Evolutionary conservation across 1,284 basidiomycete species (phyloP).

Genomic region (Cerioporus squamosus): DNA sequence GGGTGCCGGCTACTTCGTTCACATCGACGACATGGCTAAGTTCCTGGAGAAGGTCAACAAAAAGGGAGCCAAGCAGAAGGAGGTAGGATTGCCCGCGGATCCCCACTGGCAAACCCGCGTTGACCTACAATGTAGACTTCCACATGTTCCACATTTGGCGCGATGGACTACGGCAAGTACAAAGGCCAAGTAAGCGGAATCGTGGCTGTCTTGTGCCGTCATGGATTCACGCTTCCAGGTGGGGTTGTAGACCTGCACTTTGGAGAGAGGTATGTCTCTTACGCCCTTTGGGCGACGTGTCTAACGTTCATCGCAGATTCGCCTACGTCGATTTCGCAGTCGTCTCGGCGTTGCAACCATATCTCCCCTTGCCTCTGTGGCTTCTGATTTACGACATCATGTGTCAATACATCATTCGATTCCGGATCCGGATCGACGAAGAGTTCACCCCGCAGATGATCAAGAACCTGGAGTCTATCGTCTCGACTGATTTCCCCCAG

Average conservation of each 20-base stretch:
- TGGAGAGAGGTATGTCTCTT: slow-evolving; percentile 5
- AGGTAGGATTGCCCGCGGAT: no score
- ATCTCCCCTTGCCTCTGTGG: background rate
- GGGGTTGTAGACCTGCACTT: background rate
- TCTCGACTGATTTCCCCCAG: background rate
- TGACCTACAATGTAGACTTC: no score
- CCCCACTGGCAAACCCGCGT: no score
- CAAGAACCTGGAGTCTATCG: background rate
- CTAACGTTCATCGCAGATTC: background rate
- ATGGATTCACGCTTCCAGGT: slow-evolving; percentile 3
- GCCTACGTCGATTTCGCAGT: slow-evolving; percentile 11
- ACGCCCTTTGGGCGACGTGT: no score
- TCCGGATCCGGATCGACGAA: background rate
- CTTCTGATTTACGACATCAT: slow-evolving; percentile 12
- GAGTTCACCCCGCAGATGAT: background rate
- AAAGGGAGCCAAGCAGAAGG: background rate
- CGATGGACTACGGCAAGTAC: slow-evolving; percentile 10
- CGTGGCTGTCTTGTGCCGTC: background rate
- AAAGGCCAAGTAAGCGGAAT: background rate
- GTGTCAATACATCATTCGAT: slow-evolving; percentile 15
- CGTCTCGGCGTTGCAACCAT: slow-evolving; percentile 3
- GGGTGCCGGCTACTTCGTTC: slow-evolving; percentile 7
- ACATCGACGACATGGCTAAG: slow-evolving; percentile 8
- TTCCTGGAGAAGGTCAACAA: background rate
- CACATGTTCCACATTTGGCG: slow-evolving; percentile 5